Evolutionary conservation across 2,329 filamentous ascomycete genomes (phyloP).

Genomic region (Huntiella abstrusa): DNA sequence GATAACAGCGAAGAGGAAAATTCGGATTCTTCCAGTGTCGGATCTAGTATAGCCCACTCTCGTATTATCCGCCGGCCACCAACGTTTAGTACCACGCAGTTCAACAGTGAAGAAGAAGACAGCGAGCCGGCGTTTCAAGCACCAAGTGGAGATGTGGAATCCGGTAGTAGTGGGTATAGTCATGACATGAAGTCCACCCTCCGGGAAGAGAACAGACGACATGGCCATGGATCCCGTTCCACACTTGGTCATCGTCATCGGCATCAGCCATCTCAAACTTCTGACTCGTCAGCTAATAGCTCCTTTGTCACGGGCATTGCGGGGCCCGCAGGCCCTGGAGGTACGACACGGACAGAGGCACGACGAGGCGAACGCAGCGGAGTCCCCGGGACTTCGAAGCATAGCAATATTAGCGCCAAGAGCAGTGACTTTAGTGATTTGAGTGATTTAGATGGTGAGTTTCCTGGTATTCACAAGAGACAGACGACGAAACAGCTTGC

Average conservation of each 20-base stretch:
- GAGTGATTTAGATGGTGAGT: constrained; percentile 59
- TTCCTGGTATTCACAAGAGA: constrained; percentile 2
- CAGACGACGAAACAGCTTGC: not conserved
- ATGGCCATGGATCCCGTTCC: not conserved
- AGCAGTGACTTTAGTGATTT: constrained; percentile 70
- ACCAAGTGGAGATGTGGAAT: constrained; percentile 14
- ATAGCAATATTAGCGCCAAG: constrained; percentile 34
- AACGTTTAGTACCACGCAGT: not conserved
- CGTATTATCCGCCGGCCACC: constrained; percentile 42
- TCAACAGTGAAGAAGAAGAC: constrained; percentile 37
- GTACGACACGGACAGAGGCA: constrained; percentile 34
- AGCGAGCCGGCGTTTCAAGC: constrained; percentile 36
- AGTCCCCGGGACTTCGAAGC: constrained; percentile 32
- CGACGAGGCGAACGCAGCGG: constrained; percentile 26
- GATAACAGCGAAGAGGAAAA: constrained; percentile 24
- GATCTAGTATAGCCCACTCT: constrained; percentile 35
- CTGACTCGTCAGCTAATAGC: constrained; percentile 41
- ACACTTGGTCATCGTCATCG: constrained; percentile 16
- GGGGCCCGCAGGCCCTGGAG: constrained; percentile 17
- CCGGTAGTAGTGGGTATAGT: constrained; percentile 15
- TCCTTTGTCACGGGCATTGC: constrained; percentile 25
- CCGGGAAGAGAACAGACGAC: constrained; percentile 24
- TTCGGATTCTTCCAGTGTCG: constrained; percentile 26
- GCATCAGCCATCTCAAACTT: constrained; percentile 33
- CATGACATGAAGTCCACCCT: constrained; percentile 35